Base-by-base conservation (phyloP, 2,329 filamentous ascomycete species). In the Madurella mycetomatis region DNA sequence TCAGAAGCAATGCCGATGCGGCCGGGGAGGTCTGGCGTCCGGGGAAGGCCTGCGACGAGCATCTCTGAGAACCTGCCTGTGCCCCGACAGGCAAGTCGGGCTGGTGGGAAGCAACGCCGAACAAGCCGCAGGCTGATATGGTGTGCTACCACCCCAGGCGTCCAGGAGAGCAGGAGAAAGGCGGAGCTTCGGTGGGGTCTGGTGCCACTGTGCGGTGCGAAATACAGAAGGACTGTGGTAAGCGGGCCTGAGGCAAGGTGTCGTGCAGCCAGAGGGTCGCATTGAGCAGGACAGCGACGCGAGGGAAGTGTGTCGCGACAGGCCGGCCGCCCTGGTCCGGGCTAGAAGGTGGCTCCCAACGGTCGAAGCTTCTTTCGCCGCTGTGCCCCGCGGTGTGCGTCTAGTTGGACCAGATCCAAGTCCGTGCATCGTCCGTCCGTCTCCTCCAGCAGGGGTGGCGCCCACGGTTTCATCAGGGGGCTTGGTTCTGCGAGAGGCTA, bases 121-220 rank as follows among this genome's bases (percentile, higher is more conserved):
- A 73, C 61, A 68, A 72, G 69, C 73, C 73, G 73, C 69, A 75
- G 72, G 72, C 73, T 74, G 72, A 74, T 74, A 66, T 71, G 67
- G 69, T 70, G 69, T 67, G 67, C 58, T 52, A 57, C 61, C 51
- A 62, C 53, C 55, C 7, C 54, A 55, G 49, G 40, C 42, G 19
- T 39, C 31, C 39, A 45, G 43, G 34, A 50, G 47, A 55, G 55
- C 53, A 59, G 41, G 25, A 56, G 57, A 55, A 55, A 15, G 16
- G 57, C 50, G 53, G 55, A 54, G 34, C 41, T 51, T 52, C 47
- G 56, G 54, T 59, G 60, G 62, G 56, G 58, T 57, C 47, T 59
- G 60, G 61, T 60, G 58, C 47, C 46, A 63, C 56, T 53, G 57
- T 49, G 40, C 45, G 58, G 57, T 58, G 54, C 47, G 53, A 56